phyloP scores from a whole-genome alignment of 2,329 filamentous ascomycete genomes.

The Penicillium fuscoglaucum region DNA sequence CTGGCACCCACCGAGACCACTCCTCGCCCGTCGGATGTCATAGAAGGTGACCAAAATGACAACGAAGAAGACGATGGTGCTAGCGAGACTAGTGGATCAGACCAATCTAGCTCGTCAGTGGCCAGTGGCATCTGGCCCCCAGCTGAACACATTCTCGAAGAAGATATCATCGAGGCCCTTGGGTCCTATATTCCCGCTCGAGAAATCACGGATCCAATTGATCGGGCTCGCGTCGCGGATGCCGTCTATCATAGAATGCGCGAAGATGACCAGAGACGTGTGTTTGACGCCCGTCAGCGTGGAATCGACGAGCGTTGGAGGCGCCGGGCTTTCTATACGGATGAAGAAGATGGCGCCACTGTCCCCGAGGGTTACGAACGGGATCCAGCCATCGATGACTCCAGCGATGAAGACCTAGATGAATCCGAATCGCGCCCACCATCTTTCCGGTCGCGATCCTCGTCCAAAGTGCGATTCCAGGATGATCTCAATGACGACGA shows the following conservation, averaged over 20 bases:
- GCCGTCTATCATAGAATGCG: slow-evolving; percentile 42
- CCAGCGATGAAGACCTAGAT: slow-evolving; percentile 56
- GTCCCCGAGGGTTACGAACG: slow-evolving; percentile 61
- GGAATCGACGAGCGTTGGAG: slow-evolving; percentile 71
- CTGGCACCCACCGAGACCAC: slow-evolving; percentile 20
- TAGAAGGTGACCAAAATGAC: slow-evolving; percentile 14
- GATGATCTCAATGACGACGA: slow-evolving; percentile 69
- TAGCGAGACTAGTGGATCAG: slow-evolving; percentile 22
- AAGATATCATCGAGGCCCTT: slow-evolving; percentile 46
- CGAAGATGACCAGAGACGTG: slow-evolving; percentile 39
- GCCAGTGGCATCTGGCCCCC: slow-evolving; percentile 42
- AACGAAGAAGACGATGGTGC: slow-evolving; percentile 25
- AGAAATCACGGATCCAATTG: slow-evolving; percentile 45
- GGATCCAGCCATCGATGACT: slow-evolving; percentile 41
- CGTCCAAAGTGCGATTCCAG: slow-evolving; percentile 75
- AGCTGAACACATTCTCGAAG: slow-evolving; percentile 38
- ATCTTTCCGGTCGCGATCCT: slow-evolving; percentile 66
- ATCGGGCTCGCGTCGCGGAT: slow-evolving; percentile 43
- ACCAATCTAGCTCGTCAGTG: slow-evolving; percentile 31
- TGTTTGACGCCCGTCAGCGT: slow-evolving; percentile 40
- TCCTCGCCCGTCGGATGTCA: slow-evolving; percentile 8
- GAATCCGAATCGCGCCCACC: slow-evolving; percentile 40
- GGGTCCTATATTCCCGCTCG: slow-evolving; percentile 44
- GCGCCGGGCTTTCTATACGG: slow-evolving; percentile 75
- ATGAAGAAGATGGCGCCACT: slow-evolving; percentile 76